These are phyloP conservation scores for Talaromyces liani DNA, from an alignment of 495 filamentous ascomycete genomes.

Conservation along the genomic window DNA sequence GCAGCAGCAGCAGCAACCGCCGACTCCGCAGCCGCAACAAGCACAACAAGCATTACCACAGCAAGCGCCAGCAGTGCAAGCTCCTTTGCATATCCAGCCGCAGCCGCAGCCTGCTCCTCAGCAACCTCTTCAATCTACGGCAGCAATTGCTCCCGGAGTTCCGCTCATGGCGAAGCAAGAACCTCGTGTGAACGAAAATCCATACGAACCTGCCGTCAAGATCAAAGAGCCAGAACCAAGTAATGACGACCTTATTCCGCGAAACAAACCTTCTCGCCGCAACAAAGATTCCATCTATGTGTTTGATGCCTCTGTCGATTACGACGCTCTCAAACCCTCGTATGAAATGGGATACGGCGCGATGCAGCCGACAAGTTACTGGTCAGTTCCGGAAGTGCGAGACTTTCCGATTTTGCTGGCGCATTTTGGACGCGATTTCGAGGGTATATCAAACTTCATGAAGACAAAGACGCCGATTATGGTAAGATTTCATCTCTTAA, in stretches of 20 bases:
- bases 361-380: conserved; percentile 80
- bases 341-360: conserved; percentile 35
- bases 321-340: conserved; percentile 19
- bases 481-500: conserved; percentile 45
- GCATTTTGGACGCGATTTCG: conserved; percentile 86
- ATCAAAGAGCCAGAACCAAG: conserved; percentile 21
- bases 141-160: conserved; percentile 7
- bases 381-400: conserved; percentile 85
- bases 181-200: conserved; percentile 22
- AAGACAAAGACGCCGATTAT: conserved; percentile 89
- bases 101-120: conserved; percentile 17
- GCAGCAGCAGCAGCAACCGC: conserved; percentile 13
- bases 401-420: conserved; percentile 73
- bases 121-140: conserved; percentile 11
- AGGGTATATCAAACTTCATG: conserved; percentile 76
- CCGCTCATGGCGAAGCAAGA: conserved; percentile 25
- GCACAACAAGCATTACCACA: conserved; percentile 9
- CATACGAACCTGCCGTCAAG: conserved; percentile 13
- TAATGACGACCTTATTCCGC: conserved; percentile 17
- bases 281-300: conserved; percentile 33
- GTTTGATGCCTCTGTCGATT: conserved; percentile 32
- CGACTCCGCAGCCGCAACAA: conserved; percentile 9
- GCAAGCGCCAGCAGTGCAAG: conserved; percentile 1
- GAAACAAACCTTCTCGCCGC: conserved; percentile 13
- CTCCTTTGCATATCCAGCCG: conserved; percentile 2